Evolutionary conservation across 441 rosid species (phyloP).

Genomic region (Populus hybrid): DNA sequence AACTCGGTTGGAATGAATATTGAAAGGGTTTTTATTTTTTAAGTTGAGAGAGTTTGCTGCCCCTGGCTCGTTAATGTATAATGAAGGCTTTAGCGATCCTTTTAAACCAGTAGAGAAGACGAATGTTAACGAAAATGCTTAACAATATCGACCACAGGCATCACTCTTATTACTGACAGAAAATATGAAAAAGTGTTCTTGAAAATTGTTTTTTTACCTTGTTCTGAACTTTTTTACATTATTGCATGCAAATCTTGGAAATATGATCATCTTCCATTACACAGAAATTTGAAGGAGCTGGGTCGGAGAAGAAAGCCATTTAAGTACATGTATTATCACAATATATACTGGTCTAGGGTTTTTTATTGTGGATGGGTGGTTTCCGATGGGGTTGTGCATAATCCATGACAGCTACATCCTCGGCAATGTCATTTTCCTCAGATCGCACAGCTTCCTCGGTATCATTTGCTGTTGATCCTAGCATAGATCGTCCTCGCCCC

Average conservation of each 20-base stretch:
- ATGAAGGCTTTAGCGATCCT: background rate
- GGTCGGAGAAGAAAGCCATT: background rate
- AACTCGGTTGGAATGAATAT: background rate
- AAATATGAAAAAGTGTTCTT: background rate
- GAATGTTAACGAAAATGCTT: background rate
- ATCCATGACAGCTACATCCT: slow-evolving; percentile 59
- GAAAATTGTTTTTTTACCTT: background rate
- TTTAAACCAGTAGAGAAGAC: background rate
- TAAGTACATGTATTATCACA: background rate
- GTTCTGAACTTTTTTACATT: background rate
- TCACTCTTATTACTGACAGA: background rate
- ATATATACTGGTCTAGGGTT: slow-evolving; percentile 24
- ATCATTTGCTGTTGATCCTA: slow-evolving; percentile 22
- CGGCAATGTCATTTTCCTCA: slow-evolving; percentile 33
- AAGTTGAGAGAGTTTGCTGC: background rate
- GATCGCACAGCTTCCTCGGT: slow-evolving; percentile 30
- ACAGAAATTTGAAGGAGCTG: background rate
- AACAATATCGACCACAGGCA: background rate
- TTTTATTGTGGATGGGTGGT: slow-evolving; percentile 87
- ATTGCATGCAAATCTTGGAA: background rate
- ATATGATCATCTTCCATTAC: slow-evolving; percentile 2
- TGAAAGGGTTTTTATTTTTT: background rate
- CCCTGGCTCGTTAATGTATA: background rate
- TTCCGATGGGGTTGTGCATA: slow-evolving; percentile 85
- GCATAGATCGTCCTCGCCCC: slow-evolving; percentile 24